Evolutionary conservation across 2,329 filamentous ascomycete species (phyloP).

Genomic region (Gyromitra esculenta): DNA sequence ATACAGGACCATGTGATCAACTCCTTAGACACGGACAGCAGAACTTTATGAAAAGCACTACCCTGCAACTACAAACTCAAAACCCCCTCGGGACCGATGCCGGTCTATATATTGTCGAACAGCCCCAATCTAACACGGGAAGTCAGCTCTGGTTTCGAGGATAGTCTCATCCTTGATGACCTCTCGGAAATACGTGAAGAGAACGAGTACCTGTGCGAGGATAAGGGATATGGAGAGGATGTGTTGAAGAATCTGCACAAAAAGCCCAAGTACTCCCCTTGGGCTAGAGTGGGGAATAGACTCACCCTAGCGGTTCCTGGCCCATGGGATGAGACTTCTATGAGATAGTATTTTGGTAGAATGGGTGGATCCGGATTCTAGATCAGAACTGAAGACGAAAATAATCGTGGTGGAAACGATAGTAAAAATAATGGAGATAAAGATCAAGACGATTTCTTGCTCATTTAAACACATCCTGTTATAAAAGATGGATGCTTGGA

Average conservation of each 20-base stretch:
- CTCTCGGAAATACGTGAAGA: background rate
- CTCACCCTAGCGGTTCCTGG: background rate
- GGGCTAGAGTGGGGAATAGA: background rate
- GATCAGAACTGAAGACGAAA: background rate
- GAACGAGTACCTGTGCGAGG: background rate
- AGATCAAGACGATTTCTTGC: background rate
- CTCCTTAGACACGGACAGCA: background rate
- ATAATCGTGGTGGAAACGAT: background rate
- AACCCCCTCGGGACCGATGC: background rate
- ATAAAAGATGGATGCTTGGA: background rate
- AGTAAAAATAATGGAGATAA: background rate
- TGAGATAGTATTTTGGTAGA: background rate
- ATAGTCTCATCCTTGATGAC: background rate
- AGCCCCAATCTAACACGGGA: background rate
- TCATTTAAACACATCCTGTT: background rate
- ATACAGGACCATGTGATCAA: background rate
- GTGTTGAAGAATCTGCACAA: background rate
- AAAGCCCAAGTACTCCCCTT: background rate
- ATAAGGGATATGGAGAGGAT: background rate
- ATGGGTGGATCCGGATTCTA: background rate
- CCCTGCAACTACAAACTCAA: background rate
- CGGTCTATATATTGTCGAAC: background rate
- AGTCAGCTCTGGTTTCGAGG: background rate
- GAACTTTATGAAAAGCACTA: background rate
- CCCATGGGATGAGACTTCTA: background rate